Base-by-base conservation (phyloP, 1,284 basidiomycete species). In the Austroboletus novae-zelandiae region DNA sequence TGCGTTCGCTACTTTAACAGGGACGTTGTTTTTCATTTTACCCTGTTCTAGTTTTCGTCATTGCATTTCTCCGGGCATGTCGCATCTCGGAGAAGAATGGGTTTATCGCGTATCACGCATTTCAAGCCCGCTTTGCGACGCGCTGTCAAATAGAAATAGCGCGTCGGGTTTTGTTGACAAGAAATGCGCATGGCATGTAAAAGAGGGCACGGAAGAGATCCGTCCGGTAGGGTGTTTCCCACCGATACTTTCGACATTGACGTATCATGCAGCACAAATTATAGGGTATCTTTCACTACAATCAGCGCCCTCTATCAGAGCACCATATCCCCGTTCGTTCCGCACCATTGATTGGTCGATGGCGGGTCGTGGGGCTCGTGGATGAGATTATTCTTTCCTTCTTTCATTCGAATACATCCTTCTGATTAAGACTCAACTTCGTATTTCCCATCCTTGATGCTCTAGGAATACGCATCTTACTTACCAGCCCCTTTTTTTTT, bases 171-270 rank as follows among this genome's bases (percentile, higher is more conserved):
- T 39, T 42, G 25, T 17, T 10, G 32, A 18, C 40, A 11, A 20
- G 30, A 25, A 10, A 39, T 40, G 25, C 17, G n/a, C 15, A 14
- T 40, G 20, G 11, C n/a, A 17, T 18, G 32, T 17, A 36, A 43
- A 40, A 40, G 8, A 43, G 41, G 40, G 39, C 34, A 43, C 62
- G 64, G 62, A 61, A 60, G 44, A 63, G 61, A 64, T 63, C 61
- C 61, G 61, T 45, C 62, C 64, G 57, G 43, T 9, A 29, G 23
- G 18, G 5, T 40, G 20, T 34, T 40, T 50, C 37, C 6, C 23
- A 39, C 57, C 36, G 8, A 10, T 23, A 29, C 30, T 54, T 54
- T 31, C 34, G 14, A 50, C 29, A 27, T 25, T 25, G 46, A 35
- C 32, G 34, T 36, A 34, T 37, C 34, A n/a, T 40, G 18, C 15